A percentile compares a stretch with the other conserved stretches of the same genome.
Evolutionary conservation across 176 grass and related monocot genomes (phyloP).

Genomic region (Musa schizocarpa): DNA sequence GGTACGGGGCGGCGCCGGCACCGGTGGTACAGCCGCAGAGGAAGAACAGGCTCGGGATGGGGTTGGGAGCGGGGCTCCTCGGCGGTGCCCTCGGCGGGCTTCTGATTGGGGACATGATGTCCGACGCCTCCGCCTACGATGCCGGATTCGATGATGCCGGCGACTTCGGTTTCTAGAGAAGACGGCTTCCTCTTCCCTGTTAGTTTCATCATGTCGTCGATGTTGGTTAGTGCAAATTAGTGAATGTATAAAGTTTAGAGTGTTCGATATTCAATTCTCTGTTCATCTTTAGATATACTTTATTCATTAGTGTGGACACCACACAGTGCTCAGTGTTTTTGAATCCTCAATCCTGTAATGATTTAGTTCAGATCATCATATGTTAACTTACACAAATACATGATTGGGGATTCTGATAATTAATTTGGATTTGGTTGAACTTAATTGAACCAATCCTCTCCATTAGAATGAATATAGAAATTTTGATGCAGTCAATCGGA

Average conservation of each 20-base stretch:
- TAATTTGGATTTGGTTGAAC: too few species aligned
- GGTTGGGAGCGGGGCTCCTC: slow-evolving; percentile 50
- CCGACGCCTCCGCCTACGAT: slow-evolving; percentile 21
- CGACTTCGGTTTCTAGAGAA: background rate
- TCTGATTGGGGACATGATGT: slow-evolving; percentile 51
- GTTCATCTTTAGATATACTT: too few species aligned
- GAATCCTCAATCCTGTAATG: background rate
- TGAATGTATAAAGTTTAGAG: background rate
- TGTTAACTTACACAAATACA: too few species aligned
- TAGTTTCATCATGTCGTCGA: background rate
- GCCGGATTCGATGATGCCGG: slow-evolving; percentile 33
- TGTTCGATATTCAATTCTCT: too few species aligned
- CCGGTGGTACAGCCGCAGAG: slow-evolving; percentile 38
- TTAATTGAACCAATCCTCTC: too few species aligned
- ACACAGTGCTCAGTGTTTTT: background rate
- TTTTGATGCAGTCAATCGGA: too few species aligned
- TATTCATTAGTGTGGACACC: too few species aligned
- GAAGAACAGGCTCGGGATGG: slow-evolving; percentile 43
- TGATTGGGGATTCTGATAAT: too few species aligned
- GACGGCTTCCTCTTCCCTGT: background rate
- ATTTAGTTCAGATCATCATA: background rate
- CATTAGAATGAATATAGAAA: too few species aligned
- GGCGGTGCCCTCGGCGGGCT: slow-evolving; percentile 63
- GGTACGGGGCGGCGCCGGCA: slow-evolving; percentile 26
- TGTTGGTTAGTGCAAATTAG: background rate